Percentiles rank a stretch among this genome's conserved stretches.
phyloP scores from a whole-genome alignment of 768 basidiomycete genomes.

The Candolleomyces aberdarensis region DNA sequence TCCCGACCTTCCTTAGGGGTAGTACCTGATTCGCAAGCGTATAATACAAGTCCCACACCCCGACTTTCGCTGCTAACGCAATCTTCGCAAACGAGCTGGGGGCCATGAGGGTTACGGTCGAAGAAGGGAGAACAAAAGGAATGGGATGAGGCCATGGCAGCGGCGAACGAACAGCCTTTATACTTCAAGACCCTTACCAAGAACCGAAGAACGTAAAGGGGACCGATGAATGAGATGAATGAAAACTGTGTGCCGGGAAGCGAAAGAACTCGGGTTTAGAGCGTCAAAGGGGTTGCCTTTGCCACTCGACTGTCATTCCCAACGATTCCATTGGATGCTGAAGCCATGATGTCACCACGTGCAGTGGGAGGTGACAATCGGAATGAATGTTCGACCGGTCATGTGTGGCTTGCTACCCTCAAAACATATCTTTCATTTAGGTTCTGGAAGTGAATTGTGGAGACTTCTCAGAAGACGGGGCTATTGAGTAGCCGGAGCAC shows the following conservation, averaged over 20 bases:
- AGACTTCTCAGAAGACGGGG: no score
- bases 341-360: slow-evolving; percentile 2
- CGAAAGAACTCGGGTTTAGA: not conserved
- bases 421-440: not conserved
- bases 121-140: not conserved
- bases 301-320: not conserved
- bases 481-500: no score
- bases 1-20: slow-evolving; percentile 47
- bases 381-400: not conserved
- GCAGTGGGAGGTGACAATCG: not conserved
- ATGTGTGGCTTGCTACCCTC: not conserved
- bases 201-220: slow-evolving; percentile 1
- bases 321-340: not conserved
- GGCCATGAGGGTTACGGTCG: not conserved
- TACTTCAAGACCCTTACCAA: not conserved
- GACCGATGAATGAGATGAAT: not conserved
- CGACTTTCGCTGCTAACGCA: slow-evolving; percentile 21
- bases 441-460: no score
- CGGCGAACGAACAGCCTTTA: not conserved
- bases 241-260: not conserved
- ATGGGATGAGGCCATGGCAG: no score
- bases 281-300: not conserved
- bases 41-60: slow-evolving; percentile 52
- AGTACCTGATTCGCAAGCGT: slow-evolving; percentile 49
- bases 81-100: not conserved